These are phyloP conservation scores for Fusarium incarnatum DNA, from an alignment of 2,329 filamentous ascomycete species.

Conservation along the genomic window DNA sequence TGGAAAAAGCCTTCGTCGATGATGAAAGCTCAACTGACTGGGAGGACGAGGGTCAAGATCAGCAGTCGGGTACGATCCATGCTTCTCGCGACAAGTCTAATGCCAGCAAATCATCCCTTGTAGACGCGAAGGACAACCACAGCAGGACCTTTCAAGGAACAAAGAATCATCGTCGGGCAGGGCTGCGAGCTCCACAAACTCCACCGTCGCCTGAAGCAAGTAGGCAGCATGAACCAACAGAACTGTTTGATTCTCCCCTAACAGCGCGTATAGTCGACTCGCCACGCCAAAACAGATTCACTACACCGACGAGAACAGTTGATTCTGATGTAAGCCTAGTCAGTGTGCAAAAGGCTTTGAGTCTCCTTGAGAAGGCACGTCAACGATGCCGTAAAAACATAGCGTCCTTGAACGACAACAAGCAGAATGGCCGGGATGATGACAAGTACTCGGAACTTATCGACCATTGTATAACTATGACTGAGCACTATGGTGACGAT, in stretches of 20 bases:
- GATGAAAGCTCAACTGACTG: neutral
- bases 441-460: neutral
- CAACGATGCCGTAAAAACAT: neutral
- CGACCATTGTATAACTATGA: neutral
- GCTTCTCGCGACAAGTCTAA: neutral
- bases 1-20: neutral
- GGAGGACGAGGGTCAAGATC: neutral
- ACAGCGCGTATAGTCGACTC: neutral
- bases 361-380: neutral
- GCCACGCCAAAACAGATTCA: neutral
- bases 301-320: neutral
- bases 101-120: neutral
- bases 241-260: neutral
- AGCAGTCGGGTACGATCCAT: neutral
- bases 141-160: neutral
- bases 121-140: neutral
- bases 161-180: neutral
- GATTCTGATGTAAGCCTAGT: neutral
- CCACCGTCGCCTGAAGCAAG: neutral
- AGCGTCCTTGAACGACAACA: neutral
- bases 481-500: neutral
- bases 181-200: neutral
- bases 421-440: neutral
- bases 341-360: neutral
- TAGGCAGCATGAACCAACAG: no score